A percentile compares a stretch with the other conserved stretches of the same genome.
These are phyloP conservation scores for Emydomyces testavorans DNA, from an alignment of 2,329 filamentous ascomycete genomes.

Conservation along the genomic window DNA sequence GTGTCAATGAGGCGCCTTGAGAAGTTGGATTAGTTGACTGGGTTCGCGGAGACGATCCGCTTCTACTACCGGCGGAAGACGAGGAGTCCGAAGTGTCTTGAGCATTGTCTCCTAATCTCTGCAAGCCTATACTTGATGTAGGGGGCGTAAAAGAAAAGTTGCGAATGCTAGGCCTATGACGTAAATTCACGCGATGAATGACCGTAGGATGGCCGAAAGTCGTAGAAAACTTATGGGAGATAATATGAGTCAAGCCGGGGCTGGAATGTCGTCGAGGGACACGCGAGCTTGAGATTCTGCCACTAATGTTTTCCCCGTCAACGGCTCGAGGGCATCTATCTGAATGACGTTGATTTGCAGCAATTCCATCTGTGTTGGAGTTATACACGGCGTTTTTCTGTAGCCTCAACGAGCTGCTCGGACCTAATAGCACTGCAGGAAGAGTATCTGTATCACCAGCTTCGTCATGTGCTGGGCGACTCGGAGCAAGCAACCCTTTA, in stretches of 20 bases:
- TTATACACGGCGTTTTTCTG: neutral
- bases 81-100: conserved; percentile 28
- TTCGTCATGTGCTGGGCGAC: neutral
- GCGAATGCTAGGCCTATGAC: conserved; percentile 22
- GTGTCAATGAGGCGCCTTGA: conserved; percentile 22
- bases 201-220: conserved; percentile 33
- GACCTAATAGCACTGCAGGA: neutral
- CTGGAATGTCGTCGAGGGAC: conserved; percentile 20
- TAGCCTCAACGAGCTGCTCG: neutral
- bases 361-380: neutral
- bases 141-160: conserved; percentile 22
- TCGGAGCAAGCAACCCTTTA: neutral
- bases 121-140: conserved; percentile 13
- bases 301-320: neutral
- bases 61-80: conserved; percentile 21
- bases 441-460: neutral
- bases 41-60: conserved; percentile 23
- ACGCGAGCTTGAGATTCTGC: neutral
- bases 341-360: neutral
- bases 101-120: conserved; percentile 22
- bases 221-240: conserved; percentile 31
- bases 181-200: conserved; percentile 29
- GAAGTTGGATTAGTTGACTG: conserved; percentile 30
- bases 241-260: conserved; percentile 24
- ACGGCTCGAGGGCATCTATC: neutral